phyloP scores from a whole-genome alignment of 2,329 filamentous ascomycete genomes.

The Fusarium sp. region DNA sequence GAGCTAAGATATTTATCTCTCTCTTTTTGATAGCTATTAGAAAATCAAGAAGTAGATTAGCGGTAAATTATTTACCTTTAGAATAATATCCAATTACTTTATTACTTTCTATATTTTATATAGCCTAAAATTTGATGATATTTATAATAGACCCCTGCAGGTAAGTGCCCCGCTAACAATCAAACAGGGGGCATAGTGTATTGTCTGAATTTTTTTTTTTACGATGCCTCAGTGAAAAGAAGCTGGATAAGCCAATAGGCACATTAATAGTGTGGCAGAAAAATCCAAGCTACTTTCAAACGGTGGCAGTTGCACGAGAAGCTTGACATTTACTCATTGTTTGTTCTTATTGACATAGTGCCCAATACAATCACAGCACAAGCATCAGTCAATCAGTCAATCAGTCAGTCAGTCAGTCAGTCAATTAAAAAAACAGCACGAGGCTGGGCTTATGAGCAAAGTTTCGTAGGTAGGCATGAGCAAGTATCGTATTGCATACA shows the following conservation, averaged over 20 bases:
- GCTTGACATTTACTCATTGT: conserved; percentile 10
- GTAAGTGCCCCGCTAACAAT: no score
- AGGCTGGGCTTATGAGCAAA: conserved; percentile 23
- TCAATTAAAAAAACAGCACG: neutral
- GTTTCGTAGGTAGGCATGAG: conserved; percentile 6
- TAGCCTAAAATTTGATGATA: no score
- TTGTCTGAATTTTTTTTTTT: neutral
- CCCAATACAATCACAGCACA: conserved; percentile 5
- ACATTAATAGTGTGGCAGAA: neutral
- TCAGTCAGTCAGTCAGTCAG: neutral
- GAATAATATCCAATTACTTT: no score
- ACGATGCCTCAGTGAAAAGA: no score
- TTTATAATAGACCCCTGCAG: no score
- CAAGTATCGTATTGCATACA: conserved; percentile 23
- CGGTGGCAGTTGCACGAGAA: conserved; percentile 1
- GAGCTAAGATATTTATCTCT: no score
- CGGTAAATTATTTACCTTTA: no score
- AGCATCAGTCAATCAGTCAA: neutral
- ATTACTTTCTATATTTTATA: no score
- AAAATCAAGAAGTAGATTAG: no score
- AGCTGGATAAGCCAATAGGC: no score
- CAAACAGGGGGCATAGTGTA: no score
- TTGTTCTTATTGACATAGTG: conserved; percentile 1
- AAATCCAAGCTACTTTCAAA: neutral
- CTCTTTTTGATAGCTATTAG: no score